Evolutionary conservation across 2,329 filamentous ascomycete species (phyloP), one percentile per base, ranked within the genome.

Genomic region (Exophiala alcalophila): DNA sequence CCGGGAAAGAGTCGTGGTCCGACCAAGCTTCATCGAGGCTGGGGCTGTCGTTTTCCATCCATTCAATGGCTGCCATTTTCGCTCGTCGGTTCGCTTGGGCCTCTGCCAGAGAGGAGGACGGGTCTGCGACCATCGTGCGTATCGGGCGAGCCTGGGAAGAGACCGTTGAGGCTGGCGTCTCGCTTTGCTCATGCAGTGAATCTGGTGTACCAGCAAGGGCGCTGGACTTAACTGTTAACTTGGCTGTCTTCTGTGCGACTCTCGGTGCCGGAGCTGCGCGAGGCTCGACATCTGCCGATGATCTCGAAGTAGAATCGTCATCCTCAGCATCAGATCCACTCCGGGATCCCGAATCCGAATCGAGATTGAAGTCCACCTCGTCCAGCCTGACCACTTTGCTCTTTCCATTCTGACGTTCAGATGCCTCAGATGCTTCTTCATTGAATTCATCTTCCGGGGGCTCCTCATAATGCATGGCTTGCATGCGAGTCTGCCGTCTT

Each of bases 21-120:
- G 49, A 55, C 40, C 46, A 54, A 11, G 12, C 40, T 24, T 52
- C 51, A 10, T 53, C 52, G 15, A 57, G 39, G 30, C 50, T 50
- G 24, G 57, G 51, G 16, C 44, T 46, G 15, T 58, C 52, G 20
- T 55, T 56, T 12, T 57, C 52, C 19, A 58, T 55, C 56, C 57
- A 61, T 30, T 56, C 54, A 41, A 61, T 50, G 11, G 60, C 58
- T 30, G 59, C 57, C 40, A 63, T 47, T 44, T 64, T 64, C 4
- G 63, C 61, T 39, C 49, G 50, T 32, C 58, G 47, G 40, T 64
- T 65, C 19, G 59, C 59, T 30, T 59, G 53, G 1, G 56, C 58
- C 27, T 54, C 47, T 5, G 49, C 51, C 11, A 56, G 23, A 20
- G 42, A 35, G 41, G 25, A 28, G n/a, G 29, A 27, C 10, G 24